Conservation (phyloP, 23 red algal genomes). For the Porphyridium purpureum region DNA sequence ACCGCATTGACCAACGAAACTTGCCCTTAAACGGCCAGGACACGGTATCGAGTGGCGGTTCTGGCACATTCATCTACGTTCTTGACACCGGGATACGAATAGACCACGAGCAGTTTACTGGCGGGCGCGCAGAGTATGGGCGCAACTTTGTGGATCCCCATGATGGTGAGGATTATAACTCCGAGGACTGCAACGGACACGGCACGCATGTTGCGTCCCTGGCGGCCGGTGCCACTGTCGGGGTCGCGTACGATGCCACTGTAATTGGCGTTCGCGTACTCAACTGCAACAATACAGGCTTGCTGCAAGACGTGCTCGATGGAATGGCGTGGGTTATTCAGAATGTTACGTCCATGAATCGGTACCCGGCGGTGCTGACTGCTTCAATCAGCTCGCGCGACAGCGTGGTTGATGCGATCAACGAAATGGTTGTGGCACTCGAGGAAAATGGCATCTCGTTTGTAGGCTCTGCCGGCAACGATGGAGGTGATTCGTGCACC, state of each 20-base stretch:
- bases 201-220: constrained; percentile 46
- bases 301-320: constrained; percentile 8
- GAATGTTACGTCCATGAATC: constrained; percentile 7
- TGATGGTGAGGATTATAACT: not conserved
- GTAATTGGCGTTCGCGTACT: constrained; percentile 22
- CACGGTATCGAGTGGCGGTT: constrained; percentile 11
- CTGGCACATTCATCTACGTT: constrained; percentile 34
- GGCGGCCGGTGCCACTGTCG: constrained; percentile 25
- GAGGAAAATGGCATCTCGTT: constrained; percentile 11
- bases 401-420: constrained; percentile 6
- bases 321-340: constrained; percentile 17
- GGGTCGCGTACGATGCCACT: constrained; percentile 21
- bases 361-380: constrained; percentile 10
- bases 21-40: constrained; percentile 27
- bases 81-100: constrained; percentile 39
- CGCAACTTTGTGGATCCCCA: constrained; percentile 26
- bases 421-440: constrained; percentile 12
- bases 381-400: constrained; percentile 10
- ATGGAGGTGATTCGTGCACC: constrained; percentile 13
- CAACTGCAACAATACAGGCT: constrained; percentile 27
- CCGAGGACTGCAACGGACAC: constrained; percentile 51
- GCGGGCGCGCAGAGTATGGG: constrained; percentile 17
- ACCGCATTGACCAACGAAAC: constrained; percentile 47
- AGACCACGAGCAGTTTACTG: constrained; percentile 34
- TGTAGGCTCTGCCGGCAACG: constrained; percentile 33